A percentile compares a stretch with the other conserved stretches of the same genome.
Evolutionary conservation across 2,329 filamentous ascomycete species (phyloP).

Genomic region (Monilinia polystroma): DNA sequence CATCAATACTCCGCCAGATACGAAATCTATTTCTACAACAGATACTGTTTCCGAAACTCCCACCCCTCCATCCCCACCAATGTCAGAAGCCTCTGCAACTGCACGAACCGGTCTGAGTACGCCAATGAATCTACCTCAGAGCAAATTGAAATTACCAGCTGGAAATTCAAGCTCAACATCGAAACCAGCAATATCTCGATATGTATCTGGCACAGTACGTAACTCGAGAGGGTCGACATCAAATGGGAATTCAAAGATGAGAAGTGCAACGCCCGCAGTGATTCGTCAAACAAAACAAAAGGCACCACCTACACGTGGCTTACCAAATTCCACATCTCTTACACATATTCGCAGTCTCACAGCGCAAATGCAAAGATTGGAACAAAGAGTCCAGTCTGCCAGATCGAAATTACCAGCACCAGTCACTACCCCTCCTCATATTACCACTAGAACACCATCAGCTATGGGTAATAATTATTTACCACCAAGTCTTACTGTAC

Average conservation of each 20-base stretch:
- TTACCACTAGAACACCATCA: slow-evolving; percentile 63
- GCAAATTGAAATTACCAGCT: slow-evolving; percentile 55
- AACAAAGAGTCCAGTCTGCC: slow-evolving; percentile 87
- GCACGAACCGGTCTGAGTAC: slow-evolving; percentile 34
- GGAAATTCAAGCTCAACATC: slow-evolving; percentile 55
- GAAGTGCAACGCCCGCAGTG: slow-evolving; percentile 41
- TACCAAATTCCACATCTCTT: slow-evolving; percentile 68
- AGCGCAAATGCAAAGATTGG: slow-evolving; percentile 94
- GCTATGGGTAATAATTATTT: slow-evolving; percentile 45
- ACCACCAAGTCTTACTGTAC: slow-evolving; percentile 60
- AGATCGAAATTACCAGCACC: slow-evolving; percentile 89
- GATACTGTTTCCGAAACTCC: slow-evolving; percentile 63
- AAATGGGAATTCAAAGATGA: slow-evolving; percentile 29
- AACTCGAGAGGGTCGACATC: slow-evolving; percentile 32
- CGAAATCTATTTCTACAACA: slow-evolving; percentile 61
- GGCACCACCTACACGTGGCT: slow-evolving; percentile 41
- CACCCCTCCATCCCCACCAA: slow-evolving; percentile 89
- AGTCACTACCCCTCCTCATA: slow-evolving; percentile 71
- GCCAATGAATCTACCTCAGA: slow-evolving; percentile 39
- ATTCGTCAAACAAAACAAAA: slow-evolving; percentile 45
- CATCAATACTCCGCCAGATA: slow-evolving; percentile 77
- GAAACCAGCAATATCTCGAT: slow-evolving; percentile 44
- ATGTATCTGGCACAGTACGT: slow-evolving; percentile 30
- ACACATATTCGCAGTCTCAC: slow-evolving; percentile 92
- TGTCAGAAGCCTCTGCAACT: slow-evolving; percentile 73